phyloP scores from a whole-genome alignment of 1,139 yeast species.

The Blastobotrys petasosporus region DNA sequence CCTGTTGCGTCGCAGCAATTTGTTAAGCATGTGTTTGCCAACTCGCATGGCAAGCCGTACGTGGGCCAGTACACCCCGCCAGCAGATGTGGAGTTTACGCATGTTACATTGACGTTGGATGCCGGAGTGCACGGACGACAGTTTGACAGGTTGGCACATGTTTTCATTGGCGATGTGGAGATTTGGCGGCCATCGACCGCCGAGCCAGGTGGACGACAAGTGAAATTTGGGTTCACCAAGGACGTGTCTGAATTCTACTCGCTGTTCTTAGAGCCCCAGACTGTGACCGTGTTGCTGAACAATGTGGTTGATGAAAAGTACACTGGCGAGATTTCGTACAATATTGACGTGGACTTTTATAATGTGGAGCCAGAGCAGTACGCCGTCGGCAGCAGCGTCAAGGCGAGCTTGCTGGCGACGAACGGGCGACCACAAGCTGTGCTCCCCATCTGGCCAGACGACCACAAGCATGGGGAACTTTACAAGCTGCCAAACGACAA shows the following conservation, averaged over 20 bases:
- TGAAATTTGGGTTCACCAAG: slow-evolving; percentile 45
- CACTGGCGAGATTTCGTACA: slow-evolving; percentile 57
- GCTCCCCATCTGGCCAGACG: slow-evolving; percentile 2
- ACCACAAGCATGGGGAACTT: slow-evolving; percentile 6
- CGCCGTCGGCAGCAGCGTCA: background rate
- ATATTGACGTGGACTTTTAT: slow-evolving; percentile 50
- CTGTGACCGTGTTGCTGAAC: slow-evolving; percentile 55
- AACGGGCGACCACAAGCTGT: slow-evolving; percentile 3
- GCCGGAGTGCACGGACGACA: slow-evolving; percentile 63
- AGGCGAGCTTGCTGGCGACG: background rate
- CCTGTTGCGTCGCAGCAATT: slow-evolving; percentile 39
- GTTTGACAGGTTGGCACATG: slow-evolving; percentile 69
- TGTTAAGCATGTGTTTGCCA: slow-evolving; percentile 46
- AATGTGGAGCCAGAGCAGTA: slow-evolving; percentile 21
- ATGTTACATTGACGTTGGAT: slow-evolving; percentile 54
- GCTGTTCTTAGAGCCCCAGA: slow-evolving; percentile 42
- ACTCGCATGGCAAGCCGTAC: slow-evolving; percentile 56
- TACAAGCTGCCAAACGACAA: slow-evolving; percentile 23
- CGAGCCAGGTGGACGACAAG: slow-evolving; percentile 55
- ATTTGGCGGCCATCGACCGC: slow-evolving; percentile 84
- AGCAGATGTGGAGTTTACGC: slow-evolving; percentile 42
- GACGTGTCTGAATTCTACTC: slow-evolving; percentile 57
- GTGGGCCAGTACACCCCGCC: slow-evolving; percentile 40
- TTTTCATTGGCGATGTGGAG: slow-evolving; percentile 59
- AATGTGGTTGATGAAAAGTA: slow-evolving; percentile 53